Base-by-base conservation (phyloP, 208 protist genomes). In the Wallacemonas sp. region DNA sequence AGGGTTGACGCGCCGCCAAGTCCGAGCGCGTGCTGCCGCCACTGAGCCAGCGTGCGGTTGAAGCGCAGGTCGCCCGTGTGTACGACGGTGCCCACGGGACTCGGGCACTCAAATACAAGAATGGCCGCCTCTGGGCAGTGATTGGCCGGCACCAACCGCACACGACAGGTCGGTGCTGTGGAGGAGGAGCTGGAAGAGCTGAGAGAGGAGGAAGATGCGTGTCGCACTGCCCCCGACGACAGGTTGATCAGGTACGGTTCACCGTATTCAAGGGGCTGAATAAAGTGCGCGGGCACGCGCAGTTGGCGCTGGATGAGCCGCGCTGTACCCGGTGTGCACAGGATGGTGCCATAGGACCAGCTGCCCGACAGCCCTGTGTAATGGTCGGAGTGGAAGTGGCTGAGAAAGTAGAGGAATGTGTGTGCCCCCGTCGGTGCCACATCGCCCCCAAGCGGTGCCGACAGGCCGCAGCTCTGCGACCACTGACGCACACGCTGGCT, bases 41-140 rank as follows among this genome's bases (percentile, higher is more conserved):
- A 77, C 3, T 18, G 38, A 14, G 28, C 45, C 39, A 48, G 45
- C n/a, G 74, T 67, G 7, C 74, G 57, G 55, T 89, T 87, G 57
- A 89, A 98, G n/a, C 95, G 81, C 70, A 98, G 97, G 70, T 98
- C 95, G 36, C 95, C 95, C 0, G 91, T 97, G 69, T 98, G 95
- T 22, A 98, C 57, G 29, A 95, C 79, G 25, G 66, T 81, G 18
- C 84, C 83, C 41, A 87, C 84, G 1, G 64, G 33, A 4, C 14
- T 18, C 12, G 70, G 29, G 10, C 78, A 87, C 5, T 69, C 57
- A 65, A 98, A 95, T 3, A 98, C 50, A 70, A 98, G 76, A 82
- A 98, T 95, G 16, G 79, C 91, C 3, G 93, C 77, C 11, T 90
- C 93, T 1, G 95, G 95, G 72, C 93, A 97, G 81, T 98, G 95